These are phyloP conservation scores for Bocquillonia castaneifolia DNA, from an alignment of 441 rosid species.

Conservation along the genomic window DNA sequence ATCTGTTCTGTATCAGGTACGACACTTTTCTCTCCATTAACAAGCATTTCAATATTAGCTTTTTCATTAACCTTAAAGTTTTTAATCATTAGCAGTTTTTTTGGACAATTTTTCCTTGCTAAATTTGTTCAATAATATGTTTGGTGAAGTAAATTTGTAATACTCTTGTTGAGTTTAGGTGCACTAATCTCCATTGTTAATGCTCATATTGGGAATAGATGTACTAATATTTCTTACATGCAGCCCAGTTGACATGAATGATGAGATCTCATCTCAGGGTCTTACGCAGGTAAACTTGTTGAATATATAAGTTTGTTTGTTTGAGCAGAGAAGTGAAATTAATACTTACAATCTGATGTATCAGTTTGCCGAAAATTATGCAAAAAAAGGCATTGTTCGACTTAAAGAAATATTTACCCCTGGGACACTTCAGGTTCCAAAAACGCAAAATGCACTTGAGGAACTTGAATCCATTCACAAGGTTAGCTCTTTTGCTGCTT, in stretches of 20 bases:
- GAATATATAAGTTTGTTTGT: constrained; percentile 1
- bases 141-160: neutral
- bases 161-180: neutral
- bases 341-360: constrained; percentile 18
- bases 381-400: constrained; percentile 57
- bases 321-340: constrained; percentile 6
- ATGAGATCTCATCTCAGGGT: constrained; percentile 76
- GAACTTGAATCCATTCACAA: constrained; percentile 95
- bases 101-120: neutral
- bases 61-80: neutral
- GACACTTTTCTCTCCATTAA: constrained; percentile 9
- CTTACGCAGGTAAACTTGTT: constrained; percentile 60
- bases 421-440: constrained; percentile 63
- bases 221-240: constrained; percentile 24
- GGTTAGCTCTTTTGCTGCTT: constrained; percentile 36
- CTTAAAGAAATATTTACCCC: constrained; percentile 78
- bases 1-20: constrained; percentile 80
- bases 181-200: no score
- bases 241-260: constrained; percentile 79
- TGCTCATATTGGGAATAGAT: neutral
- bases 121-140: neutral
- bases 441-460: constrained; percentile 52
- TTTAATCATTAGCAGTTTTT: neutral
- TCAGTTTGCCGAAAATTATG: constrained; percentile 74
- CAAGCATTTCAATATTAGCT: neutral